Evolutionary conservation across 1,284 basidiomycete species (phyloP), one percentile per base, ranked within the genome.

Genomic region (Trichosporon faecale): DNA sequence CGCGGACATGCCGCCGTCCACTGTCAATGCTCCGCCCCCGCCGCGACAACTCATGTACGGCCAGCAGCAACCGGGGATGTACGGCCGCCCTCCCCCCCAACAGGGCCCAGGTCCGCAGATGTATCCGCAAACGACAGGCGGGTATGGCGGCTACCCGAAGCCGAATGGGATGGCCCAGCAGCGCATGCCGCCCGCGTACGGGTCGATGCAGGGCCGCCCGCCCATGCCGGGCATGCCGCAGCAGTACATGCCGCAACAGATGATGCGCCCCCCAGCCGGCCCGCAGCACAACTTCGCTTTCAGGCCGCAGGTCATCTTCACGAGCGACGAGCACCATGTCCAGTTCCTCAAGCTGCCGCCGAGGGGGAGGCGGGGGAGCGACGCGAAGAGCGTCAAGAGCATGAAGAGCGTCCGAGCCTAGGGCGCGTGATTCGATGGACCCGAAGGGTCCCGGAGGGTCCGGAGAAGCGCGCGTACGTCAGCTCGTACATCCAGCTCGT

Each of bases 1-100:
- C 79, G 92, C 95, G 66, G 96, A 99, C 82, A 92, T 93, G 7
- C 94, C 95, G 0, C 91, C 95, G 1, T 94, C 94, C 63, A 76
- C 80, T 2, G 75, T 82, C 67, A 81, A 83, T 66, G 78, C 80
- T 3, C 79, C 80, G 27, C 64, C 75, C 2, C 74, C 74, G 18
- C 72, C 65, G 16, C 76, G 78, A 3, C 79, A 79, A 68, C 72
- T 78, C 18, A 78, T 80, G 76, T 79, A 79, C 64, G 60, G 52
- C 46, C n/a, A 18, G 25, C 64, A 65, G 71, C 40, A 63, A 3
- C 66, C 64, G 3, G 16, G 5, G 44, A 52, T 52, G 49, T 52
- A 52, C 49, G 49, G 49, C 9, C 66, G 44, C 29, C 68, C 63
- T 27, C 67, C 60, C 16, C 65, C 35, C n/a, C n/a, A n/a, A n/a